Percentiles rank a stretch among this genome's conserved stretches.
phyloP scores from a whole-genome alignment of 352 stramenopile species.

The Salisapilia sapeloensis region DNA sequence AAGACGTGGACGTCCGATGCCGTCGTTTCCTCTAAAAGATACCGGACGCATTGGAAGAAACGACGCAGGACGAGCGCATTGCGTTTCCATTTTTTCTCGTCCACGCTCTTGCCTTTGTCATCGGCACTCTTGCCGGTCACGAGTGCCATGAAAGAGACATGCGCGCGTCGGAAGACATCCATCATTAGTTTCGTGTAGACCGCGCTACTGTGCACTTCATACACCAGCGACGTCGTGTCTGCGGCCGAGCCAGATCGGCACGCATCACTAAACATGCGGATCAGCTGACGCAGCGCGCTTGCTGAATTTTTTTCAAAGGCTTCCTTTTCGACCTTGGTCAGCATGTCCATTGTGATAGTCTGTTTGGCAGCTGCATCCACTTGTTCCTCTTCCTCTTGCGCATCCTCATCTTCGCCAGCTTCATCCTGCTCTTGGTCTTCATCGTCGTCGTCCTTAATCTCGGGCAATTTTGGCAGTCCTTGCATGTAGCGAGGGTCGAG shows the following conservation, averaged over 20 bases:
- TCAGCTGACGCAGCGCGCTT: constrained; percentile 78
- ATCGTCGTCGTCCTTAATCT: constrained; percentile 13
- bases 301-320: constrained; percentile 81
- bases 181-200: constrained; percentile 95
- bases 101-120: constrained; percentile 20
- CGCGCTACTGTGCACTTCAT: constrained; percentile 84
- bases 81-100: constrained; percentile 72
- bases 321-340: constrained; percentile 73
- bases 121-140: constrained; percentile 18
- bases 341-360: constrained; percentile 57
- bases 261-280: constrained; percentile 89
- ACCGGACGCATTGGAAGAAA: constrained; percentile 86
- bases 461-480: constrained; percentile 12
- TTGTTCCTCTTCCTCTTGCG: constrained; percentile 8
- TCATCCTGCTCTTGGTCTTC: constrained; percentile 10
- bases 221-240: constrained; percentile 68
- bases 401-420: constrained; percentile 6
- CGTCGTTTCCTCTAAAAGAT: constrained; percentile 83
- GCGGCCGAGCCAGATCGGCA: constrained; percentile 85
- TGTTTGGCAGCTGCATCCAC: constrained; percentile 18
- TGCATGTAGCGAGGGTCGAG: constrained; percentile 68
- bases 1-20: constrained; percentile 66
- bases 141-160: constrained; percentile 75
- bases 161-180: constrained; percentile 79
- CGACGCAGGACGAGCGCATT: constrained; percentile 70